Base-by-base conservation (phyloP, 116 monocot genomes). In the Cymodocea nodosa region DNA sequence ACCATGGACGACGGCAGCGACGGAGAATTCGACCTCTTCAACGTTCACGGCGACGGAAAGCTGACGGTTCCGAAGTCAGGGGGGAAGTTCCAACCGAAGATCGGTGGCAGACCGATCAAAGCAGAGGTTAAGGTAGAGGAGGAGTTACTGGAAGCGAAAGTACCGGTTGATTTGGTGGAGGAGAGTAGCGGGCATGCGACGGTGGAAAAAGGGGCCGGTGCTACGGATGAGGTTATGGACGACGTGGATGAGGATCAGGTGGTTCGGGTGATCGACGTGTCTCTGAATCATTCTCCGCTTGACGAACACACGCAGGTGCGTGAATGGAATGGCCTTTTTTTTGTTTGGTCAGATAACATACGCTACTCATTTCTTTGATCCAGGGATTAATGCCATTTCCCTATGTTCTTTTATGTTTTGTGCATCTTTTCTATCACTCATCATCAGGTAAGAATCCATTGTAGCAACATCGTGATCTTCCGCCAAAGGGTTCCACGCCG, bases 251-350 rank as follows among this genome's bases (percentile, higher is more conserved):
- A 66, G 23, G 73, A 73, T 56, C 37, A 30, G 4, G 73, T 78
- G 5, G 64, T 73, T 14, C 40, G 69, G 24, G 78, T 73, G 70
- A 69, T 78, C 65, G 78, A 78, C 22, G 78, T 78, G 12, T 69
- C 69, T 69, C 60, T 73, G n/a, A 78, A 65, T 14, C 63, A 68
- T 44, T 73, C 73, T n/a, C 65, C 65, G 16, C 56, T 70, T 23
- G 78, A 73, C 36, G 36, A 59, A 2, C 34, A 70, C 7, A 65
- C 69, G 0, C 63, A 69, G 69, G 78, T 70, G n/a, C 15, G 37
- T 1, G 11, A 15, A 15, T 23, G 3, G 6, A 35, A 48, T 48
- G 9, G 10, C 20, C 48, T 59, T 25, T 13, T 20, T 23, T 59
- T 25, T 59, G 5, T 25, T 20, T 19, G 14, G 15, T n/a, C n/a